Evolutionary conservation across 2,329 filamentous ascomycete genomes (phyloP).

Genomic region (Trichoderma breve): DNA sequence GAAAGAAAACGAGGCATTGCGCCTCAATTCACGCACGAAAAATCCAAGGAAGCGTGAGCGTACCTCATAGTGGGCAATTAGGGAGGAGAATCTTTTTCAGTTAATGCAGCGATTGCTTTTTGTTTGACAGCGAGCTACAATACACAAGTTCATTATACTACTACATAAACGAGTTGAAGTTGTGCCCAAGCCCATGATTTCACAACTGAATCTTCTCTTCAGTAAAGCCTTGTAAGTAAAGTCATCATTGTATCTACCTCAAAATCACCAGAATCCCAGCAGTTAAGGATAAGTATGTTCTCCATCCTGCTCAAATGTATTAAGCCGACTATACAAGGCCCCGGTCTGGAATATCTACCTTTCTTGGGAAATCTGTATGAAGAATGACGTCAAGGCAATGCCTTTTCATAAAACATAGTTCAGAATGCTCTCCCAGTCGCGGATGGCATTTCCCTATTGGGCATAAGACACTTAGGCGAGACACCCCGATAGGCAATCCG

Average conservation of each 20-base stretch:
- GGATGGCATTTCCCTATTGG: neutral
- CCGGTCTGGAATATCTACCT: neutral
- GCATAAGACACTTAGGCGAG: neutral
- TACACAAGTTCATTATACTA: neutral
- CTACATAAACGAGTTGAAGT: neutral
- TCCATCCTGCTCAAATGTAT: neutral
- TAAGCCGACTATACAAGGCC: too few relatives aligned
- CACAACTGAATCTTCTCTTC: neutral
- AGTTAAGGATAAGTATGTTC: neutral
- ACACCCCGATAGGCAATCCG: neutral
- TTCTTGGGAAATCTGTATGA: neutral
- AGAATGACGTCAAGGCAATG: neutral
- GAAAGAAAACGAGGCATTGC: neutral
- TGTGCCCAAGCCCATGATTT: neutral
- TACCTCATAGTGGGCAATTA: neutral
- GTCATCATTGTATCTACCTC: neutral
- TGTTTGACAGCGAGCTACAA: neutral
- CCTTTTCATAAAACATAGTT: neutral
- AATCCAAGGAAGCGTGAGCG: constrained; percentile 3
- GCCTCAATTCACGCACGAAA: neutral
- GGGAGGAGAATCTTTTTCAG: neutral
- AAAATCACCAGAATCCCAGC: neutral
- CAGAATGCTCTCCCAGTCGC: neutral
- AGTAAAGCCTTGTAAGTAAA: neutral
- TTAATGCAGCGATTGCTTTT: neutral